phyloP scores from a whole-genome alignment of 2,329 filamentous ascomycete genomes.

The Laburnicola sp. region DNA sequence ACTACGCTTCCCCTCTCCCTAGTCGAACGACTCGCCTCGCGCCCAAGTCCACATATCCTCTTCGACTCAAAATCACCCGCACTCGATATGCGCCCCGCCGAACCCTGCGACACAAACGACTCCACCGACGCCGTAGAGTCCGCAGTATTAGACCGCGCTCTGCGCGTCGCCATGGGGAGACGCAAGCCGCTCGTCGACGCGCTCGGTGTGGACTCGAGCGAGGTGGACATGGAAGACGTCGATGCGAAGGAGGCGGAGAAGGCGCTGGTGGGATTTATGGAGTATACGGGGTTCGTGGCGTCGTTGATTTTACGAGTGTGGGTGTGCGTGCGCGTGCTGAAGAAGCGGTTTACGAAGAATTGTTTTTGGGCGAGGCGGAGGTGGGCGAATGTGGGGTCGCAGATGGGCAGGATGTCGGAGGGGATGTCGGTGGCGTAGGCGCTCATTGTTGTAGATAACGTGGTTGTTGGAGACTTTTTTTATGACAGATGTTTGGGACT shows the following conservation, averaged over 20 bases:
- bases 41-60: too few species aligned
- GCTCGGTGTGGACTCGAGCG: background rate
- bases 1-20: background rate
- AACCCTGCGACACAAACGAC: slow-evolving; percentile 3
- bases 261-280: background rate
- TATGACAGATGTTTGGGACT: too few species aligned
- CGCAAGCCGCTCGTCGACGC: background rate
- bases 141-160: slow-evolving; percentile 1
- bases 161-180: background rate
- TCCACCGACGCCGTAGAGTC: background rate
- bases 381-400: slow-evolving; percentile 1
- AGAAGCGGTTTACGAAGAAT: slow-evolving; percentile 3
- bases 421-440: background rate
- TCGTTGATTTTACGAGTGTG: background rate
- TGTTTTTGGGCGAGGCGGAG: background rate
- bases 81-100: background rate
- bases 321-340: background rate
- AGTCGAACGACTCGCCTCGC: background rate
- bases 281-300: background rate
- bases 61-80: background rate
- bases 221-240: background rate
- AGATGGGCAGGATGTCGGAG: slow-evolving; percentile 3
- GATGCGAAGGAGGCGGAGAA: background rate
- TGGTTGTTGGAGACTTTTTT: background rate
- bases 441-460: background rate